Base-by-base conservation (phyloP, 2,329 filamentous ascomycete genomes). In the Xylariaceae sp. region DNA sequence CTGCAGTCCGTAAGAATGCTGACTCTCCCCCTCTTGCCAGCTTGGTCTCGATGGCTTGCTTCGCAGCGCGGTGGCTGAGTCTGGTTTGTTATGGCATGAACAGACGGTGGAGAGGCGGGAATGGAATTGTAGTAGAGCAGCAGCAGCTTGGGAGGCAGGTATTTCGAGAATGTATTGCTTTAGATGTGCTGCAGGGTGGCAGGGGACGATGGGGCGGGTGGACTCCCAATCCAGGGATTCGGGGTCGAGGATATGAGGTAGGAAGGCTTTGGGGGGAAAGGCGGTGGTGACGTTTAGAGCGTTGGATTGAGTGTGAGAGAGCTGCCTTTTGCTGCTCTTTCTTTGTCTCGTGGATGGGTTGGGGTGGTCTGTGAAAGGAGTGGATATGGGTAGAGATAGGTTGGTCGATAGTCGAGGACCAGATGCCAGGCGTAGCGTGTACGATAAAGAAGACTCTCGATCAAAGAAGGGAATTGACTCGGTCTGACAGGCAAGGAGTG, bases 201-300 rank as follows among this genome's bases (percentile, higher is more conserved):
- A 44, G 49, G 48, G 42, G 22, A 13, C 15, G 30, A 6, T 32
- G 8, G 30, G 15, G 13, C 38, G 37, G 30, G 36, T 43, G 42
- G 37, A 42, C 51, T 43, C 43, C 48, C 51, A 51, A 53, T 38
- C 51, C 56, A 56, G 54, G 54, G 53, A 54, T 55, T 57, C 40
- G 42, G 48, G 44, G 43, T 42, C 9, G 13, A 16, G 4, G 36
- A 4, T n/a, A n/a, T n/a, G n/a, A n/a, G n/a, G n/a, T n/a, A n/a
- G n/a, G n/a, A n/a, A n/a, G n/a, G n/a, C n/a, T n/a, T n/a, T n/a
- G n/a, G n/a, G 31, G 36, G 17, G 31, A 34, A 34, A 15, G 37
- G 13, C 24, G 19, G 30, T 30, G 16, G 31, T 38, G 17, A 6
- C 4, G 16, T 24, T 34, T 41, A 13, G 34, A 30, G 28, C 38